phyloP scores from a whole-genome alignment of 2,329 filamentous ascomycete genomes.

The Claviceps africana region DNA sequence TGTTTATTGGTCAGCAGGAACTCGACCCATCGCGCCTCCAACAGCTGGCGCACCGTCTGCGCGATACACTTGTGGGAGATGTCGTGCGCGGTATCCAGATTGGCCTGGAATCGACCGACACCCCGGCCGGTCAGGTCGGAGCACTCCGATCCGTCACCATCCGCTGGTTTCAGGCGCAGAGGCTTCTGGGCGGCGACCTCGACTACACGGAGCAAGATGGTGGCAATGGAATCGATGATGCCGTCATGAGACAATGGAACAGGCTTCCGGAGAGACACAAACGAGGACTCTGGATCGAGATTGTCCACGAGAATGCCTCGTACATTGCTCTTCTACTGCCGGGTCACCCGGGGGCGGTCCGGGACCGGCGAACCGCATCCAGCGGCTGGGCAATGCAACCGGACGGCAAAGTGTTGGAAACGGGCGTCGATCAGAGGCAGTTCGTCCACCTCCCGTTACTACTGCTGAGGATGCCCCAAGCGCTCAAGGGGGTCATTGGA shows the following conservation, averaged over 20 bases:
- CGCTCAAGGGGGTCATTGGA: slow-evolving; percentile 33
- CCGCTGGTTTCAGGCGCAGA: slow-evolving; percentile 27
- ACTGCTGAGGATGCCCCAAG: slow-evolving; percentile 39
- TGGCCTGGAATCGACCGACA: slow-evolving; percentile 29
- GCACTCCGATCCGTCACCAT: slow-evolving; percentile 33
- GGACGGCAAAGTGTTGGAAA: slow-evolving; percentile 4
- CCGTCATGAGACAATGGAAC: slow-evolving; percentile 5
- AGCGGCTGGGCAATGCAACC: slow-evolving; percentile 11
- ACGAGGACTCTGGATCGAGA: slow-evolving; percentile 28
- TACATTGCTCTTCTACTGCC: slow-evolving; percentile 40
- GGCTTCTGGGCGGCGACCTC: slow-evolving; percentile 18
- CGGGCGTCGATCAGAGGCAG: slow-evolving; percentile 7
- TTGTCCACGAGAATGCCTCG: slow-evolving; percentile 38
- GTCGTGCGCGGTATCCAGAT: slow-evolving; percentile 47
- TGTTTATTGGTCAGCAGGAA: slow-evolving; percentile 30
- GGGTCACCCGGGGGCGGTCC: slow-evolving; percentile 10
- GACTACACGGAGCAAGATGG: slow-evolving; percentile 8
- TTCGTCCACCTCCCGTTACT: slow-evolving; percentile 39
- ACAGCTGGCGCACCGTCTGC: slow-evolving; percentile 31
- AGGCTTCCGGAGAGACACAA: slow-evolving; percentile 13
- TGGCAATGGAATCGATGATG: slow-evolving; percentile 8
- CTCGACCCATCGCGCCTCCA: slow-evolving; percentile 27
- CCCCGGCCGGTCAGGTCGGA: slow-evolving; percentile 23
- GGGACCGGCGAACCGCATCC: slow-evolving; percentile 4
- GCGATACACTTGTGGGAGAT: slow-evolving; percentile 42